Percentiles rank a stretch among this genome's conserved stretches.
These are phyloP conservation scores for Turritis glabra DNA, from an alignment of 345 rosid genomes.

Conservation along the genomic window DNA sequence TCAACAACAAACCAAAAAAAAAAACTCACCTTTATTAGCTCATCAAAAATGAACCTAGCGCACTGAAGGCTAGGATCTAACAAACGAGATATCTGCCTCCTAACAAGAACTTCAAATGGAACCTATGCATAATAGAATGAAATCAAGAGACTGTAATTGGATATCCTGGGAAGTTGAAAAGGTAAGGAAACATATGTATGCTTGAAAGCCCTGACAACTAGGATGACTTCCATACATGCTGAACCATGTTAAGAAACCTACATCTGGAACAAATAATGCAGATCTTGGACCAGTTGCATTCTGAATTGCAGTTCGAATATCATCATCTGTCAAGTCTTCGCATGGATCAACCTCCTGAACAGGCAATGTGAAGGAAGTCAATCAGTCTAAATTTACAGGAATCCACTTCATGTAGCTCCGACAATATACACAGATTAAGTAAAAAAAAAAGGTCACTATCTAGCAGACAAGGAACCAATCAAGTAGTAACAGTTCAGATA, in stretches of 20 bases:
- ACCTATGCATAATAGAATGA: constrained; percentile 42
- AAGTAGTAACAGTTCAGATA: background rate
- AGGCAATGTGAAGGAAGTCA: background rate
- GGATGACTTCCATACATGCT: constrained; percentile 12
- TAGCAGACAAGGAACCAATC: background rate
- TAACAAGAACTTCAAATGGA: constrained; percentile 69
- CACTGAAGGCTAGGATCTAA: constrained; percentile 74
- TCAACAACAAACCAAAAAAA: constrained; percentile 52
- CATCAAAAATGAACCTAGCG: constrained; percentile 61
- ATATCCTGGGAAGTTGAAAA: constrained; percentile 4
- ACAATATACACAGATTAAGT: constrained; percentile 11
- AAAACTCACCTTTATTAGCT: constrained; percentile 59
- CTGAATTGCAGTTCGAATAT: constrained; percentile 63
- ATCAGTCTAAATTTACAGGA: constrained; percentile 21
- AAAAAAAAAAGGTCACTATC: background rate
- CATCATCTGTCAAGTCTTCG: constrained; percentile 61
- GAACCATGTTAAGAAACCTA: constrained; percentile 31
- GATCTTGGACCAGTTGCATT: constrained; percentile 64
- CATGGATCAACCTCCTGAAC: constrained; percentile 72
- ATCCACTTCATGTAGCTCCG: constrained; percentile 6
- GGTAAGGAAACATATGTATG: background rate
- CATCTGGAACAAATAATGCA: constrained; percentile 71
- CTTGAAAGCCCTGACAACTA: constrained; percentile 21
- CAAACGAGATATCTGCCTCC: constrained; percentile 65
- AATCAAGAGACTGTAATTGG: constrained; percentile 1